Conservation (phyloP, 1,284 basidiomycete species). For the Malassezia psittaci region DNA sequence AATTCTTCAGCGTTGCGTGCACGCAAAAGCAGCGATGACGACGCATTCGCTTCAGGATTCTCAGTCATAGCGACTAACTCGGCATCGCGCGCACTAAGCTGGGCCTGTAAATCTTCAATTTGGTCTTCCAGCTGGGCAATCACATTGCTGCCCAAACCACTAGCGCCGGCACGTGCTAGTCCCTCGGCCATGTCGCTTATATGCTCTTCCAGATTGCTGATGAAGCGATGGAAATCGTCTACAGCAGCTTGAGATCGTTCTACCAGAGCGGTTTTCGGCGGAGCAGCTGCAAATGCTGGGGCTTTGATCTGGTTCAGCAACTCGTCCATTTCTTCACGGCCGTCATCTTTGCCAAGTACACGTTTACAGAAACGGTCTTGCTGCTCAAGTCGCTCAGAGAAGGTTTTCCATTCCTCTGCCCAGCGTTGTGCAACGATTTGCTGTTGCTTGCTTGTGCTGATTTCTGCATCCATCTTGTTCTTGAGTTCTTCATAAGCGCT, state of each 20-base stretch:
- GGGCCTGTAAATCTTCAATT: conserved; percentile 14
- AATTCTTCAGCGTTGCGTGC: background rate
- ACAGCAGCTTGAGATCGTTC: conserved; percentile 10
- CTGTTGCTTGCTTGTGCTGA: conserved; percentile 29
- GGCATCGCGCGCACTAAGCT: conserved; percentile 11
- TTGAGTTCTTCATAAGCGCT: conserved; percentile 29
- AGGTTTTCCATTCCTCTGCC: conserved; percentile 4
- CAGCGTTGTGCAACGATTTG: conserved; percentile 30
- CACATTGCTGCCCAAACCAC: conserved; percentile 13
- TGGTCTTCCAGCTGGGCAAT: conserved; percentile 18
- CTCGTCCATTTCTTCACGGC: conserved; percentile 46
- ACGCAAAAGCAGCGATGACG: background rate
- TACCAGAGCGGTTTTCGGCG: conserved; percentile 21
- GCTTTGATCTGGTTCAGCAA: conserved; percentile 43
- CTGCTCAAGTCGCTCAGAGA: conserved; percentile 28
- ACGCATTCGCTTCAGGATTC: background rate
- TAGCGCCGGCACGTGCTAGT: conserved; percentile 18
- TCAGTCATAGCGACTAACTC: background rate
- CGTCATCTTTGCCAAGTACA: conserved; percentile 43
- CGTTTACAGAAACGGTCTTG: conserved; percentile 39
- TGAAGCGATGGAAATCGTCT: conserved; percentile 31
- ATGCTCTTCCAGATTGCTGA: conserved; percentile 31
- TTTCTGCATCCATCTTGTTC: conserved; percentile 30
- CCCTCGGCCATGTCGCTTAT: conserved; percentile 35
- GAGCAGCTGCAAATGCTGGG: conserved; percentile 26